phyloP scores from a whole-genome alignment of 768 basidiomycete genomes.

The Kwoniella shandongensis region DNA sequence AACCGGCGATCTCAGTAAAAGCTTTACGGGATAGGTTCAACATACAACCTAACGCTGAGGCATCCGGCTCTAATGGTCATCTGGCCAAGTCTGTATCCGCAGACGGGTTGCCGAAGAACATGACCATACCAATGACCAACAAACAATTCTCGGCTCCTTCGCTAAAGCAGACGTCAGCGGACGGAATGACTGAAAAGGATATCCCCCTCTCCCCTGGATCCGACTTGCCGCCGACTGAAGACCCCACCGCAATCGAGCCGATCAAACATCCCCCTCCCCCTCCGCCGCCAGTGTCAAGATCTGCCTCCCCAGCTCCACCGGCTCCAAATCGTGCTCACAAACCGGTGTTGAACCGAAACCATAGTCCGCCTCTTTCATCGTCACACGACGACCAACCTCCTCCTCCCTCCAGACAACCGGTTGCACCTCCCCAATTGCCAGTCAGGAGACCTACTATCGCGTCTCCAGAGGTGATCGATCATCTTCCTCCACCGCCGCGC shows the following conservation, averaged over 20 bases:
- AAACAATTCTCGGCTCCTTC: slow-evolving; percentile 16
- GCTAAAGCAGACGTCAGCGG: slow-evolving; percentile 22
- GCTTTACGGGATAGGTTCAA: slow-evolving; percentile 29
- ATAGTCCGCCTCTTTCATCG: slow-evolving; percentile 11
- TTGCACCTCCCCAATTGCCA: slow-evolving; percentile 22
- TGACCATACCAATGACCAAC: slow-evolving; percentile 5
- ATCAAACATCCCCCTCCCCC: slow-evolving; percentile 17
- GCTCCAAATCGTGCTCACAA: slow-evolving; percentile 22
- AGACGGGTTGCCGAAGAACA: background rate
- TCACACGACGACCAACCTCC: slow-evolving; percentile 4
- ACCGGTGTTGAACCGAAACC: slow-evolving; percentile 14
- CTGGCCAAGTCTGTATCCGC: slow-evolving; percentile 12
- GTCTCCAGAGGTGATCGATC: slow-evolving; percentile 4
- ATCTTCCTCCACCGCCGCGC: slow-evolving; percentile 9
- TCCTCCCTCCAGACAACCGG: background rate
- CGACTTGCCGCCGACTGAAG: background rate
- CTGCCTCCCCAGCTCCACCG: slow-evolving; percentile 26
- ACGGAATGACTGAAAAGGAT: slow-evolving; percentile 12
- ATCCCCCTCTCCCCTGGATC: slow-evolving; percentile 1
- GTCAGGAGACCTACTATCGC: slow-evolving; percentile 19
- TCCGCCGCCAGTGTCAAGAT: slow-evolving; percentile 23
- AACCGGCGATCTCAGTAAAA: slow-evolving; percentile 23
- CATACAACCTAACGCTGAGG: slow-evolving; percentile 1
- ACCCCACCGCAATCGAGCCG: background rate
- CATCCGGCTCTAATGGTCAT: slow-evolving; percentile 1